These are phyloP conservation scores for Tolypocladium tropicale DNA, from an alignment of 2,329 filamentous ascomycete species.

Conservation along the genomic window DNA sequence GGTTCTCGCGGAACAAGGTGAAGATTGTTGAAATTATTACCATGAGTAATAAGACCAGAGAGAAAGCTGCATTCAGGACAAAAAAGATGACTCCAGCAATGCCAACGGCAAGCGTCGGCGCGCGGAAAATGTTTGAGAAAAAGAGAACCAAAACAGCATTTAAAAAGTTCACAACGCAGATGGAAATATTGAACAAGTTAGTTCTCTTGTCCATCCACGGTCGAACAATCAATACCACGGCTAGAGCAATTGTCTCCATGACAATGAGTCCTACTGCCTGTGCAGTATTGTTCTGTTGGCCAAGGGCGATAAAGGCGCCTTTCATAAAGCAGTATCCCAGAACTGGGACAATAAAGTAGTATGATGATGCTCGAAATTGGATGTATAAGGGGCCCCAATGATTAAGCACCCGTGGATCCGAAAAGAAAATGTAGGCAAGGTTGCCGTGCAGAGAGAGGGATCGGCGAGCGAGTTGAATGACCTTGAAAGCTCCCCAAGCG, in stretches of 20 bases:
- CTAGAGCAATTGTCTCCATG: constrained; percentile 69
- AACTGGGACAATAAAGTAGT: constrained; percentile 84
- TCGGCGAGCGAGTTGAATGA: constrained; percentile 77
- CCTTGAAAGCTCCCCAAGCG: constrained; percentile 79
- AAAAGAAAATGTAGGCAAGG: constrained; percentile 93
- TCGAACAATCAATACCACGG: constrained; percentile 67
- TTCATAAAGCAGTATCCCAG: constrained; percentile 74
- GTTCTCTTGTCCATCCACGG: constrained; percentile 99
- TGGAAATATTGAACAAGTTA: constrained; percentile 92
- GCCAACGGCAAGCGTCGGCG: constrained; percentile 73
- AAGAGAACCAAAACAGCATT: constrained; percentile 83
- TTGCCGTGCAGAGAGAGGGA: constrained; percentile 91
- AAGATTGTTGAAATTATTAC: constrained; percentile 51
- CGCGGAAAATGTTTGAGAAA: constrained; percentile 78
- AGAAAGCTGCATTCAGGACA: constrained; percentile 75
- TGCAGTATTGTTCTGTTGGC: constrained; percentile 57
- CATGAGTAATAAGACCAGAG: constrained; percentile 72
- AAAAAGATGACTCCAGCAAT: constrained; percentile 86
- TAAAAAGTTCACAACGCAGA: constrained; percentile 80
- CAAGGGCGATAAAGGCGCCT: constrained; percentile 77
- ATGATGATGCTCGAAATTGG: constrained; percentile 88
- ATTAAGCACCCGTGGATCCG: constrained; percentile 82
- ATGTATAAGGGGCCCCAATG: constrained; percentile 98
- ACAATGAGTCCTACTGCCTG: constrained; percentile 78
- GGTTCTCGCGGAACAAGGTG: constrained; percentile 83